A percentile compares a stretch with the other conserved stretches of the same genome.
These are phyloP conservation scores for Diatrype stigma DNA, from an alignment of 2,329 filamentous ascomycete genomes.

Conservation along the genomic window DNA sequence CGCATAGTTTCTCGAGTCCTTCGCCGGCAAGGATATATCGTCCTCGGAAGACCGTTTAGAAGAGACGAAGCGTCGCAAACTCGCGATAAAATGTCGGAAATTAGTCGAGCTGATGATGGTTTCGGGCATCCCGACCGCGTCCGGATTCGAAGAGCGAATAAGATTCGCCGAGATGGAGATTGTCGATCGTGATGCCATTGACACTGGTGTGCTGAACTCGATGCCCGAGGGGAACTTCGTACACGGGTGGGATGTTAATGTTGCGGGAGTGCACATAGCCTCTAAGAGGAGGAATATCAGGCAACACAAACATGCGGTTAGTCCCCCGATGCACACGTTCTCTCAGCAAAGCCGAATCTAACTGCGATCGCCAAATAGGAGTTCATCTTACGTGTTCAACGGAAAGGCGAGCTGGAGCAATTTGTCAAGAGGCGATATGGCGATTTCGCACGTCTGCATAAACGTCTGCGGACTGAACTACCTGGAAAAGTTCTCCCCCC, in stretches of 20 bases:
- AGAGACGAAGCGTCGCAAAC: conserved; percentile 89
- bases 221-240: conserved; percentile 87
- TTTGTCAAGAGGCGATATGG: conserved; percentile 85
- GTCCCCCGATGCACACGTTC: conserved; percentile 25
- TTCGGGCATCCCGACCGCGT: conserved; percentile 90
- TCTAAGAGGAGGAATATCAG: conserved; percentile 81
- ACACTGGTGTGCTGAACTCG: conserved; percentile 81
- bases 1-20: conserved; percentile 84
- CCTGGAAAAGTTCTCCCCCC: conserved; percentile 86
- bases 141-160: conserved; percentile 95
- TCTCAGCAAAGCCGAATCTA: not conserved
- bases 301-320: conserved; percentile 84
- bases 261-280: conserved; percentile 79
- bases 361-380: conserved; percentile 50
- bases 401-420: conserved; percentile 67
- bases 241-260: conserved; percentile 96
- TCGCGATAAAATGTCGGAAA: conserved; percentile 91
- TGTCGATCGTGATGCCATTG: conserved; percentile 87
- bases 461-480: conserved; percentile 74
- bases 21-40: conserved; percentile 94
- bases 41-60: conserved; percentile 94
- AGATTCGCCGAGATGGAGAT: conserved; percentile 96
- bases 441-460: conserved; percentile 79
- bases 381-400: conserved; percentile 84
- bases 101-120: conserved; percentile 99